A percentile compares a stretch with the other conserved stretches of the same genome.
These are phyloP conservation scores for Picea glauca DNA, from an alignment of 75 land plant species.

Conservation along the genomic window DNA sequence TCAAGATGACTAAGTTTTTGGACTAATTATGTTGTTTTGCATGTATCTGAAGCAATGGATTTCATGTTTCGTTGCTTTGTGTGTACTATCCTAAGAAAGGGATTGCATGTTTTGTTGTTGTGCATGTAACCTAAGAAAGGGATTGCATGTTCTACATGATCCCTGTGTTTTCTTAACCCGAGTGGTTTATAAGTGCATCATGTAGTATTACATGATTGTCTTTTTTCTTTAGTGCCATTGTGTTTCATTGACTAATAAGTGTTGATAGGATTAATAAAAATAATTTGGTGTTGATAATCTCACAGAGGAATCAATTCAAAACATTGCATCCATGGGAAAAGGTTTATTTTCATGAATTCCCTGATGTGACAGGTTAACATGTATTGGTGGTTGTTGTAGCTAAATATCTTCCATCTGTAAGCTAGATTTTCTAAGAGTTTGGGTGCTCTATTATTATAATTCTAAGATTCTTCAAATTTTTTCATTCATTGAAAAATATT, in stretches of 20 bases:
- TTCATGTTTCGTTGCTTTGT: too few species aligned
- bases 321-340: constrained; percentile 72
- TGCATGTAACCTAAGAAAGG: not conserved
- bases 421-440: not conserved
- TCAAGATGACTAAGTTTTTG: too few species aligned
- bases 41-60: too few species aligned
- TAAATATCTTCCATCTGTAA: constrained; percentile 50
- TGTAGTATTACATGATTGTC: not conserved
- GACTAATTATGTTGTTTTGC: too few species aligned
- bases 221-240: not conserved
- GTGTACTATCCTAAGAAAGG: too few species aligned
- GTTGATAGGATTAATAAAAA: constrained; percentile 71
- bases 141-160: not conserved
- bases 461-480: not conserved
- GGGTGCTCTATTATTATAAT: not conserved
- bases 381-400: constrained; percentile 89
- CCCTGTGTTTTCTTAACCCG: not conserved
- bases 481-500: too few species aligned
- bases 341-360: constrained; percentile 77
- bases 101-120: too few species aligned
- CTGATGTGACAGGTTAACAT: constrained; percentile 69
- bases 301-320: constrained; percentile 56
- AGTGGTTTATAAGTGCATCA: too few species aligned
- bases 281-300: constrained; percentile 85
- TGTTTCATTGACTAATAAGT: constrained; percentile 12